Percentiles rank a stretch among this genome's conserved stretches.
Evolutionary conservation across 179 eudicot species (phyloP).

Genomic region (Vitellaria paradoxa): DNA sequence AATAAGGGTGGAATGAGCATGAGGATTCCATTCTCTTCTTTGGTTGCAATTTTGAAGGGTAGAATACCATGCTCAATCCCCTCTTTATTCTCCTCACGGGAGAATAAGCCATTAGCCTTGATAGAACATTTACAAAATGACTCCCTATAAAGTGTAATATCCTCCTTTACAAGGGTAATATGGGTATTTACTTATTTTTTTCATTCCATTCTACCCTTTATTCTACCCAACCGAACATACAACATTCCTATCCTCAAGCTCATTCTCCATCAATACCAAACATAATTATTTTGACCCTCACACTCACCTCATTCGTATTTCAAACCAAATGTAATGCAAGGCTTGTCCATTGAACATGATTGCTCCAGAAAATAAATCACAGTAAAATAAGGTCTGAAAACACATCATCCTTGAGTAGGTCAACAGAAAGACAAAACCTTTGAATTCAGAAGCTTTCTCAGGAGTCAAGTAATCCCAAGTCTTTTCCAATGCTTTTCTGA

Average conservation of each 20-base stretch:
- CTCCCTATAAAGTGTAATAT: no score
- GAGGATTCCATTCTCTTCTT: background rate
- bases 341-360: background rate
- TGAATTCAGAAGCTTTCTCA: slow-evolving; percentile 81
- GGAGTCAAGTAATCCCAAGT: slow-evolving; percentile 90
- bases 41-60: no score
- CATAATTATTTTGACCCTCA: no score
- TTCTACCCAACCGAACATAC: no score
- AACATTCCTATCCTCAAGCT: background rate
- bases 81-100: no score
- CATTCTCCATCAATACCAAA: background rate
- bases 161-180: no score
- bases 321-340: background rate
- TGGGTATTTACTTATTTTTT: no score
- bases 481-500: slow-evolving; percentile 94
- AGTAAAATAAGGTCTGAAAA: background rate
- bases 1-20: background rate
- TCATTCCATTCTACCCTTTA: no score
- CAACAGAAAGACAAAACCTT: slow-evolving; percentile 43
- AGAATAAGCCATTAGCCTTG: no score
- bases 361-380: background rate
- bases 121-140: no score
- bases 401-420: background rate
- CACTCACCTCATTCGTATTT: background rate
- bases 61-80: no score